Base-by-base conservation (phyloP, 2,329 filamentous ascomycete species). In the Lasiodiplodia theobromae region DNA sequence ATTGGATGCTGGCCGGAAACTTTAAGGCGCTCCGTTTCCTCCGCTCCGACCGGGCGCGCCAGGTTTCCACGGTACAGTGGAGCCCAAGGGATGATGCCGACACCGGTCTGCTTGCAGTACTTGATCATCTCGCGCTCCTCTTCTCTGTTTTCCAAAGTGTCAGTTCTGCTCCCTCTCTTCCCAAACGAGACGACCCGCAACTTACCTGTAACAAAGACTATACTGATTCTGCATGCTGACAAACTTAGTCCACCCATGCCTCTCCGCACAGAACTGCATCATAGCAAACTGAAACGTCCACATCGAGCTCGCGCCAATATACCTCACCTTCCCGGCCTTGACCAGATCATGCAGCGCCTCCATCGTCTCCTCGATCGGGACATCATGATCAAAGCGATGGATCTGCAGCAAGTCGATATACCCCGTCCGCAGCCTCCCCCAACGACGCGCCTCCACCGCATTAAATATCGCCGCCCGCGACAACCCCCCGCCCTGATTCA, bases 331-430 rank as follows among this genome's bases (percentile, higher is more conserved):
- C 0, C 73, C 73, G 7, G 18, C 18, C 44, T 65, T 21, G 34
- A 71, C 69, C 66, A 90, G 81, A 54, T 89, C 87, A 68, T 90
- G 84, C 18, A 89, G 76, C 5, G 86, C 86, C 68, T 83, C 82
- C 87, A 89, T 89, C 21, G 87, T 88, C 76, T 89, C 87, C 71
- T 88, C 86, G 3, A 83, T 75, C 0, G 86, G 84, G 84, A 86
- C 1, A 82, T 80, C 1, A 80, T 79, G 71, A 90, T 87, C 16
- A 28, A 88, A 81, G 1, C 88, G 83, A 72, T 91, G 88, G 52
- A 90, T 86, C 74, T 89, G 87, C 4, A 89, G 80, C 18, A 89
- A 2, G 2, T 23, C 23, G 23, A 23, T 23, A 23, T 23, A 23
- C 23, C 2, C 23, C 23, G 23, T 23, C 23, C 2, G 23, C 23